These are phyloP conservation scores for Gnetum montanum DNA, from an alignment of 75 land plant genomes.

Conservation along the genomic window DNA sequence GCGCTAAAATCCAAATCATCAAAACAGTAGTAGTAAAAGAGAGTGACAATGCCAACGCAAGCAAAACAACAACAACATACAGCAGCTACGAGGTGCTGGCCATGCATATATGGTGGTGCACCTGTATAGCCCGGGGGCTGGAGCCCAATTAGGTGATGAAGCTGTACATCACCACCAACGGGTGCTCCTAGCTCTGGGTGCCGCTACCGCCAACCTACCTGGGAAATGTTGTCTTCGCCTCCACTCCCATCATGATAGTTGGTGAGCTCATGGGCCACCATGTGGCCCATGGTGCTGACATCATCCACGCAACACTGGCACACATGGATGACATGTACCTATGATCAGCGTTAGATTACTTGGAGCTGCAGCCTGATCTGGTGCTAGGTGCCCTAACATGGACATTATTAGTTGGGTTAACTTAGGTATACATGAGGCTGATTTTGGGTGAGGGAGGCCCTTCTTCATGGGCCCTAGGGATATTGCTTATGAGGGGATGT, in stretches of 20 bases:
- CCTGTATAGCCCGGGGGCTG: slow-evolving; percentile 25
- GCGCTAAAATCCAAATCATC: slow-evolving; percentile 29
- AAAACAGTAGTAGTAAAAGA: no score
- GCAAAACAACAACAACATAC: slow-evolving; percentile 4
- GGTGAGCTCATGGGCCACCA: slow-evolving; percentile 18
- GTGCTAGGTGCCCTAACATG: slow-evolving; percentile 23
- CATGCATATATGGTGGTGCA: slow-evolving; percentile 44
- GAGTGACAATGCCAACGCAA: slow-evolving; percentile 14
- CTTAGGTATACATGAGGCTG: slow-evolving; percentile 66
- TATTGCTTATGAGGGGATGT: slow-evolving; percentile 35
- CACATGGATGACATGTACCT: slow-evolving; percentile 23
- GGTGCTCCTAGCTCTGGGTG: slow-evolving; percentile 23
- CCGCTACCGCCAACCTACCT: slow-evolving; percentile 42
- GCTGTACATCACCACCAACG: slow-evolving; percentile 39
- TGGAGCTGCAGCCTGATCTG: slow-evolving; percentile 32
- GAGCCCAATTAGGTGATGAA: slow-evolving; percentile 22
- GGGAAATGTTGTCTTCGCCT: slow-evolving; percentile 44
- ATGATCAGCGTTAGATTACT: slow-evolving; percentile 36
- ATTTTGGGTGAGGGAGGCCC: slow-evolving; percentile 91
- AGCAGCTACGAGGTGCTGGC: slow-evolving; percentile 39
- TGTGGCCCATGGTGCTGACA: slow-evolving; percentile 8
- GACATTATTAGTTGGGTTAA: slow-evolving; percentile 61
- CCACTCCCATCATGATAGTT: slow-evolving; percentile 18
- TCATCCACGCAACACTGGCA: slow-evolving; percentile 6
- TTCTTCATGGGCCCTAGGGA: slow-evolving; percentile 45